Percentiles rank a stretch among this genome's conserved stretches.
These are phyloP conservation scores for Chlorella sp. DNA, from an alignment of 139 green algal species.

Conservation along the genomic window DNA sequence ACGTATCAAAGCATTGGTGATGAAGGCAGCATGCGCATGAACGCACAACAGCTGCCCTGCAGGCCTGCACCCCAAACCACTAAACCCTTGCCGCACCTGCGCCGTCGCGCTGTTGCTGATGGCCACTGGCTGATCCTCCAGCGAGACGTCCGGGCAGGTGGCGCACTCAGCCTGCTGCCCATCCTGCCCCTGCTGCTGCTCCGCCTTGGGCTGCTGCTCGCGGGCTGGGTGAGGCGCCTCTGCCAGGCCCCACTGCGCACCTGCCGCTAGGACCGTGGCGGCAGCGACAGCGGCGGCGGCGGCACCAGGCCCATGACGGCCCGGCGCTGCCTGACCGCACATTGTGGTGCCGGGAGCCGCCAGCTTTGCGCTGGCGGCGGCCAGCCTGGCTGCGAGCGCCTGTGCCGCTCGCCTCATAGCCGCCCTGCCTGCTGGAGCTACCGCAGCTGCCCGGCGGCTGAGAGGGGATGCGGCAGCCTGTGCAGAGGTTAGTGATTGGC, in stretches of 20 bases:
- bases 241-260: constrained; percentile 4
- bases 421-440: no score
- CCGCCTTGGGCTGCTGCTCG: neutral
- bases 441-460: no score
- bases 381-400: neutral
- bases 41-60: no score
- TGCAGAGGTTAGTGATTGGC: no score
- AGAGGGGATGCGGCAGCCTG: no score
- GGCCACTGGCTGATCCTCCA: constrained; percentile 23
- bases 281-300: neutral
- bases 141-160: neutral
- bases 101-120: constrained; percentile 31
- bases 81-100: neutral
- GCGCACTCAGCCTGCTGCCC: neutral
- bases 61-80: no score
- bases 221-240: neutral
- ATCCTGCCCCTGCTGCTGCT: neutral
- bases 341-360: no score
- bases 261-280: neutral
- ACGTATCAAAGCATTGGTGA: no score
- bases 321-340: neutral
- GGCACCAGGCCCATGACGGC: neutral
- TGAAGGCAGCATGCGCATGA: no score
- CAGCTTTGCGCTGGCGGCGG: neutral
- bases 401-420: neutral